Conservation (phyloP, 1,284 basidiomycete genomes). For the Ceratobasidium sp. region DNA sequence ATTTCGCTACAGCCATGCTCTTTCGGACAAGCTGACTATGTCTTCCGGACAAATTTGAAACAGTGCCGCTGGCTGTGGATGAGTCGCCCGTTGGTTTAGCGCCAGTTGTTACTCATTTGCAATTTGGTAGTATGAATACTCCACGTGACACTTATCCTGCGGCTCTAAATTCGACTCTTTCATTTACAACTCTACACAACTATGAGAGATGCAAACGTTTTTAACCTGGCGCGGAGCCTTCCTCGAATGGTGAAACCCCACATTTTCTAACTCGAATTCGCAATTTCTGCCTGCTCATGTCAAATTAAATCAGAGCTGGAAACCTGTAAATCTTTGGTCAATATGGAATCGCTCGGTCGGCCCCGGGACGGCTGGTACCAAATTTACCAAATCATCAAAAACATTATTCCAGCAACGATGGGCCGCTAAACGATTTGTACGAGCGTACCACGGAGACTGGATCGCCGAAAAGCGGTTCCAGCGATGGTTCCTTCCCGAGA, state of each 20-base stretch:
- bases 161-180: background rate
- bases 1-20: too few relatives aligned
- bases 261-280: background rate
- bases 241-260: conserved; percentile 28
- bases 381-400: conserved; percentile 71
- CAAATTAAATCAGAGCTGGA: conserved; percentile 25
- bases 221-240: conserved; percentile 39
- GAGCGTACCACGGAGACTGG: conserved; percentile 96
- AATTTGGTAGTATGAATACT: too few relatives aligned
- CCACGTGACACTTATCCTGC: background rate
- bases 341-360: conserved; percentile 44
- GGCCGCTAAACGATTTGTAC: conserved; percentile 88
- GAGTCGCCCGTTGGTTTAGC: too few relatives aligned
- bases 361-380: conserved; percentile 39
- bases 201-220: conserved; percentile 41
- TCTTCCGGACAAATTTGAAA: too few relatives aligned
- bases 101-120: too few relatives aligned
- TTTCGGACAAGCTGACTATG: too few relatives aligned
- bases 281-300: background rate
- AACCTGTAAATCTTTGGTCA: conserved; percentile 42
- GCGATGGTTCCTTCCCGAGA: conserved; percentile 91
- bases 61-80: too few relatives aligned
- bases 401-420: conserved; percentile 95
- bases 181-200: too few relatives aligned
- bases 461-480: conserved; percentile 95